Evolutionary conservation across 83 land plant genomes (phyloP), one percentile per base, ranked within the genome.

Genomic region (Diphasiastrum complanatum): DNA sequence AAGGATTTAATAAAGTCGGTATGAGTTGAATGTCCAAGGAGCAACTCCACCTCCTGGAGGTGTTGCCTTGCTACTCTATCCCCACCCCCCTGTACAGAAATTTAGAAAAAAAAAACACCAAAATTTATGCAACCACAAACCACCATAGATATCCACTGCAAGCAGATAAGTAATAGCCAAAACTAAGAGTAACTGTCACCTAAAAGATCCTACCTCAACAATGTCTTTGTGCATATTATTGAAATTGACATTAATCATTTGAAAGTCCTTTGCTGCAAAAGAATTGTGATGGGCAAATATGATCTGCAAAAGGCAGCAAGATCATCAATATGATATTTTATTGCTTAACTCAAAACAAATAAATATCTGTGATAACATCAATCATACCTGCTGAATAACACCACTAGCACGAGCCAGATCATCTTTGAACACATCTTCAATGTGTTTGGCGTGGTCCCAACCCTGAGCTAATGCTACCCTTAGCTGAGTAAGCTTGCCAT

Each of bases 241-340:
- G n/a, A 41, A 14, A 41, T 30, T 27, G 2, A 46, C 24, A 18
- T 19, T 27, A 16, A 70, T 34, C 29, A 2, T 40, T 37, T 41
- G 24, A 29, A 49, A 20, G 24, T 63, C 68, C 30, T 24, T 33
- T 20, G 26, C 26, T 12, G 45, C 25, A 41, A 63, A 70, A 18
- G 66, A 63, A 35, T 70, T 70, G 28, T 54, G 30, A 45, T 70
- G 74, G 32, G 74, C 23, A 70, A 29, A 64, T 27, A 70, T 30
- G 22, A 70, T 41, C 63, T 60, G 63, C 0, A 18, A 55, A 16
- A 50, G 1, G 45, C 45, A 41, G 12, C 14, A 50, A 50, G 12
- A n/a, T 24, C 0, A 50, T n/a, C 11, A 0, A 24, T n/a, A 50
- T 14, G 5, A 5, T 49, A 10, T 14, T 20, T 5, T 49, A 49